phyloP scores from a whole-genome alignment of 2,329 filamentous ascomycete species.

The Meredithiella fracta region DNA sequence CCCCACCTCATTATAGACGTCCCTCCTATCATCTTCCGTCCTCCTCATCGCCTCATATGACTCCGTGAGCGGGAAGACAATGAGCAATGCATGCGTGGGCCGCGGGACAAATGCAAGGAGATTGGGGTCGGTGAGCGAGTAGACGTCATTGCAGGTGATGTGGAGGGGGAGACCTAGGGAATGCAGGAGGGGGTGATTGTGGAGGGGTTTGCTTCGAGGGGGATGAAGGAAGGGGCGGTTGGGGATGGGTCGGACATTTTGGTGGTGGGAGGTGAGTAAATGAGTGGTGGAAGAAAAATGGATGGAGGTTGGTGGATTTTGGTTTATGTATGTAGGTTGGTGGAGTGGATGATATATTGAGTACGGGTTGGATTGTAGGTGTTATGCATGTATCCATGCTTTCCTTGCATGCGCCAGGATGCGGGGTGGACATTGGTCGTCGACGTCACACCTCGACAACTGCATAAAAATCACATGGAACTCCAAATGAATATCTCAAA shows the following conservation, averaged over 20 bases:
- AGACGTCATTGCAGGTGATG: constrained; percentile 78
- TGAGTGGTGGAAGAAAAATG: background rate
- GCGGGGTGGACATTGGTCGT: background rate
- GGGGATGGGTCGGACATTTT: constrained; percentile 7
- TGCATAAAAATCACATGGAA: background rate
- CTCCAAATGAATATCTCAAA: background rate
- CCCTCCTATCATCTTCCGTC: constrained; percentile 49
- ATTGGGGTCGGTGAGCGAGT: constrained; percentile 70
- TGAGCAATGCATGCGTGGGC: constrained; percentile 71
- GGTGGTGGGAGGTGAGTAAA: background rate
- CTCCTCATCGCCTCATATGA: constrained; percentile 63
- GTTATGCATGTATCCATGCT: background rate
- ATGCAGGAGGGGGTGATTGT: constrained; percentile 73
- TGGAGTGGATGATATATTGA: background rate
- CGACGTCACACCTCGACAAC: background rate
- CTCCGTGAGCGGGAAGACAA: constrained; percentile 75
- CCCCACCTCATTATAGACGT: constrained; percentile 53
- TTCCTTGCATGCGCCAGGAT: background rate
- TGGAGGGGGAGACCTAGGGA: constrained; percentile 66
- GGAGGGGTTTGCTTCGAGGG: constrained; percentile 62
- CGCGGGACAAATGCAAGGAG: constrained; percentile 76
- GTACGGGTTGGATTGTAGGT: background rate
- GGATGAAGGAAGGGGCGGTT: constrained; percentile 29
- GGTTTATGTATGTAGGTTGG: background rate
- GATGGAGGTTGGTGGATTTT: no score